phyloP scores from a whole-genome alignment of 805 yeast species.

The Candida gorgasii region DNA sequence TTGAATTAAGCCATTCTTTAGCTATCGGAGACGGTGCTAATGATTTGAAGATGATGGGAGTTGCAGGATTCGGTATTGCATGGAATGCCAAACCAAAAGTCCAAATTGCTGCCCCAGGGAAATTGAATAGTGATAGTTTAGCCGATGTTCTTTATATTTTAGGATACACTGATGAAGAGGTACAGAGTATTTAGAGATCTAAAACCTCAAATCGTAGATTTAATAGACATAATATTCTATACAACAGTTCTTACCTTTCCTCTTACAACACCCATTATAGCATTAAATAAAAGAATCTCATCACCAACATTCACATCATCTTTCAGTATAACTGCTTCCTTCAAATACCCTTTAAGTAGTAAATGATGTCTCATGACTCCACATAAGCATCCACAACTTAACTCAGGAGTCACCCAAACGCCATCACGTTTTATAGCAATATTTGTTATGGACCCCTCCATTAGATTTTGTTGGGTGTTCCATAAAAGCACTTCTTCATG shows the following conservation, averaged over 20 bases:
- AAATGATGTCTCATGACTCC: conserved; percentile 77
- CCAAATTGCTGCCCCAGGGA: conserved; percentile 77
- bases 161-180: conserved; percentile 64
- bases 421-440: conserved; percentile 55
- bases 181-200: not conserved
- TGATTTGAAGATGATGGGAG: conserved; percentile 88
- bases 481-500: conserved; percentile 68
- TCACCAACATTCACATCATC: conserved; percentile 63
- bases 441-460: conserved; percentile 84
- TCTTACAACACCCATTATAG: conserved; percentile 74
- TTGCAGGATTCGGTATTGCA: conserved; percentile 92
- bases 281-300: conserved; percentile 74
- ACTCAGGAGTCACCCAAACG: conserved; percentile 79
- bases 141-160: conserved; percentile 77
- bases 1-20: conserved; percentile 55
- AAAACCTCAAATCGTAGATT: not conserved
- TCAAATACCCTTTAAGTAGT: conserved; percentile 50
- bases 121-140: conserved; percentile 72
- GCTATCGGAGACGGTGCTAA: conserved; percentile 99
- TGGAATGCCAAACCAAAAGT: conserved; percentile 98
- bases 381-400: conserved; percentile 77
- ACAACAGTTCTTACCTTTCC: conserved; percentile 49
- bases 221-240: too few species aligned
- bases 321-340: conserved; percentile 51
- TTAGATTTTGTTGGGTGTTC: conserved; percentile 57